These are phyloP conservation scores for Pseudotsuga menziesii DNA, from an alignment of 75 land plant genomes.

Conservation along the genomic window DNA sequence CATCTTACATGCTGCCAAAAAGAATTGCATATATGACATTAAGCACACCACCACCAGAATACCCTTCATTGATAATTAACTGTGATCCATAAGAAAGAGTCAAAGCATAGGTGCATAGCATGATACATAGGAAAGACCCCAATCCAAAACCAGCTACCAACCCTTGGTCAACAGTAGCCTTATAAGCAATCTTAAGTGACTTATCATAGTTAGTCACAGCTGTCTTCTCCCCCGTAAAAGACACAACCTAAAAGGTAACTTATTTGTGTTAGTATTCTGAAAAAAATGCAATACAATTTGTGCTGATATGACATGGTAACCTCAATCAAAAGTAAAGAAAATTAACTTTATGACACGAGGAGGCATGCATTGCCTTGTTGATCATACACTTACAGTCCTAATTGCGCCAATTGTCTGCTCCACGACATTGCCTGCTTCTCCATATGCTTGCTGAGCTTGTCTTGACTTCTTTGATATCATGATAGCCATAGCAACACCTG, in stretches of 20 bases:
- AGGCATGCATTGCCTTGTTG: background rate
- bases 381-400: constrained; percentile 43
- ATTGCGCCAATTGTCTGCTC: constrained; percentile 63
- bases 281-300: too few species aligned
- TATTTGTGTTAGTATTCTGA: too few species aligned
- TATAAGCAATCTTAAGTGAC: constrained; percentile 58
- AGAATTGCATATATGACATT: constrained; percentile 82
- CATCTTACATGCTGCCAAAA: constrained; percentile 81
- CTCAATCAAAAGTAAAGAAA: too few species aligned
- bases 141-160: constrained; percentile 66
- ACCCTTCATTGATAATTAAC: constrained; percentile 56
- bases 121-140: constrained; percentile 44
- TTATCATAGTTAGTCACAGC: constrained; percentile 59
- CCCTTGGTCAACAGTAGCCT: constrained; percentile 56
- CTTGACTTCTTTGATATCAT: constrained; percentile 35
- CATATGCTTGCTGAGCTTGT: constrained; percentile 53
- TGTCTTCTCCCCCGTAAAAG: constrained; percentile 87
- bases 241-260: constrained; percentile 47
- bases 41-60: constrained; percentile 70
- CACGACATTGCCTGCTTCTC: constrained; percentile 47
- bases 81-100: constrained; percentile 83
- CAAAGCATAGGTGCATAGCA: constrained; percentile 62
- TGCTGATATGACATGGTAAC: too few species aligned
- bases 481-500: constrained; percentile 41
- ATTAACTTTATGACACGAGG: too few species aligned